phyloP scores from a whole-genome alignment of 2,329 filamentous ascomycete species.

The Lachnum nothofagi region DNA sequence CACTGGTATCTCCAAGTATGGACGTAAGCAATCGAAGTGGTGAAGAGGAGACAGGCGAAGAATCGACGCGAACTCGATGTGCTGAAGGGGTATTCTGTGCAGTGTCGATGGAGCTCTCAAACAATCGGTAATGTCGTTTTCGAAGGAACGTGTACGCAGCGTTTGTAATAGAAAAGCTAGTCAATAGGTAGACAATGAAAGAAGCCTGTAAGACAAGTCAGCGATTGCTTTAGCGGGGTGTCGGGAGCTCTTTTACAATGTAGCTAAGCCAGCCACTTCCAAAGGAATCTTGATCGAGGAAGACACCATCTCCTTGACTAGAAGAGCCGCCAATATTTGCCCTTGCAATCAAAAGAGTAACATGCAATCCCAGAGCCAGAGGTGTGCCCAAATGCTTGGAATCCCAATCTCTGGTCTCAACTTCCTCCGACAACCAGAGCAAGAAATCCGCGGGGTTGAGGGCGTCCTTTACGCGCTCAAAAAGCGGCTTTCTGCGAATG shows the following conservation, averaged over 20 bases:
- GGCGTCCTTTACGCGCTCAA: constrained; percentile 72
- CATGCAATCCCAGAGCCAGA: constrained; percentile 70
- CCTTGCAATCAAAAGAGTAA: constrained; percentile 74
- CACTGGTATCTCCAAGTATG: constrained; percentile 62
- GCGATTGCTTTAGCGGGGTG: constrained; percentile 7
- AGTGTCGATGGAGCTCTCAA: constrained; percentile 77
- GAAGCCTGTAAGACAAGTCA: constrained; percentile 48
- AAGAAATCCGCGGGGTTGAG: constrained; percentile 85
- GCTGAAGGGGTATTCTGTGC: constrained; percentile 77
- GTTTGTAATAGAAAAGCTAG: constrained; percentile 65
- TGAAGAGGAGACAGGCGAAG: constrained; percentile 70
- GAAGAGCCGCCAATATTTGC: constrained; percentile 58
- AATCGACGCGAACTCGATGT: constrained; percentile 81
- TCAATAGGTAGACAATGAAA: constrained; percentile 66
- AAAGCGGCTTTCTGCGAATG: constrained; percentile 73
- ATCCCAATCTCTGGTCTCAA: constrained; percentile 88
- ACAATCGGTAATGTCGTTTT: constrained; percentile 82
- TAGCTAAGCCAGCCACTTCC: constrained; percentile 60
- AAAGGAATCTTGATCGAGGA: constrained; percentile 62
- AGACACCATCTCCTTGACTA: constrained; percentile 70
- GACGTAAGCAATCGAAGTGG: constrained; percentile 70
- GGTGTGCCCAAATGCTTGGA: constrained; percentile 72
- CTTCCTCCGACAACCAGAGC: constrained; percentile 85
- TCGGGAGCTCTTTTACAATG: constrained; percentile 44
- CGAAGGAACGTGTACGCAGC: constrained; percentile 76